phyloP scores from a whole-genome alignment of 495 filamentous ascomycete genomes.

The Penicillium lividum region DNA sequence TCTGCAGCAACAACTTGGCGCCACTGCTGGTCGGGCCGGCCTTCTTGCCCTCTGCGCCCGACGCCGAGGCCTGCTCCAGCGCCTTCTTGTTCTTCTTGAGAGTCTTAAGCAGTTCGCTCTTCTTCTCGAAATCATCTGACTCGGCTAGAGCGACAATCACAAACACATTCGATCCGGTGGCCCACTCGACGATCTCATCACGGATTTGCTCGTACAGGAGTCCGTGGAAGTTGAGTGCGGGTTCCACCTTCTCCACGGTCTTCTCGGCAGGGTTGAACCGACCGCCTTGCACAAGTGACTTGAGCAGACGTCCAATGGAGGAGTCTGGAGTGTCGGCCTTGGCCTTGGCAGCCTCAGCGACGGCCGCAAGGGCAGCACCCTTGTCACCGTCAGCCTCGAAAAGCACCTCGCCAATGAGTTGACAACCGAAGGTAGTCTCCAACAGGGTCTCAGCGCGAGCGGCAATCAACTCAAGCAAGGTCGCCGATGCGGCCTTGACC shows the following conservation, averaged over 20 bases:
- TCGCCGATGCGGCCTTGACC: constrained; percentile 53
- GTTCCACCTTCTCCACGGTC: constrained; percentile 67
- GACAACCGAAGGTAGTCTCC: constrained; percentile 77
- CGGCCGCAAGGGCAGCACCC: constrained; percentile 62
- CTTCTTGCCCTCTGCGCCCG: constrained; percentile 40
- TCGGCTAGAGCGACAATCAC: constrained; percentile 80
- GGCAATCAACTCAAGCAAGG: constrained; percentile 72
- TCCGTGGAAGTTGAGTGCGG: constrained; percentile 75
- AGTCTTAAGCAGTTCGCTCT: constrained; percentile 61
- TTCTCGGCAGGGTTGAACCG: constrained; percentile 72
- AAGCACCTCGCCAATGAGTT: constrained; percentile 80
- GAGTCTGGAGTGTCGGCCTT: constrained; percentile 58
- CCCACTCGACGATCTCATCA: constrained; percentile 79
- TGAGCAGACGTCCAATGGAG: constrained; percentile 81
- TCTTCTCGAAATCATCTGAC: constrained; percentile 70
- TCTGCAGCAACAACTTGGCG: constrained; percentile 46
- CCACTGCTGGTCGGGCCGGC: constrained; percentile 42
- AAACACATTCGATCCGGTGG: constrained; percentile 77
- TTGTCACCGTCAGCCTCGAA: constrained; percentile 77
- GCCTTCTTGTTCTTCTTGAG: constrained; percentile 59
- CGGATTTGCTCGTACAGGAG: constrained; percentile 76
- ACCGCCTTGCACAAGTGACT: constrained; percentile 83
- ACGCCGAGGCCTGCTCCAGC: constrained; percentile 51
- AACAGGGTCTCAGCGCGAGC: constrained; percentile 66
- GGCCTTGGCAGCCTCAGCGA: constrained; percentile 68